A percentile compares a stretch with the other conserved stretches of the same genome.
phyloP scores from a whole-genome alignment of 148 eudicot genomes.

The Cornus kousa region DNA sequence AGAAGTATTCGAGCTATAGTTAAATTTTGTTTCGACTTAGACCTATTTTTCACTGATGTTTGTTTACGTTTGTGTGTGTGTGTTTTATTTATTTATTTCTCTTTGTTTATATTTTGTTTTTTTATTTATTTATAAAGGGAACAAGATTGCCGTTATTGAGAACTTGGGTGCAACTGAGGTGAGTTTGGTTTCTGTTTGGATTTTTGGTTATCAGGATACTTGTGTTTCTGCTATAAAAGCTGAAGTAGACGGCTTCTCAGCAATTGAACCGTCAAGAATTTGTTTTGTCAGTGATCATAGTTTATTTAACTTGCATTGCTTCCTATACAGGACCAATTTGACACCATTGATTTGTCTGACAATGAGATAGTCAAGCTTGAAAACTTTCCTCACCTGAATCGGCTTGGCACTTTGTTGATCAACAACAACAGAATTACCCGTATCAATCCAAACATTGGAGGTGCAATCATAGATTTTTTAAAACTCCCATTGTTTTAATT shows the following conservation, averaged over 20 bases:
- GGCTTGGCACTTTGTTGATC: constrained; percentile 79
- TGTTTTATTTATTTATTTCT: background rate
- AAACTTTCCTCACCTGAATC: constrained; percentile 74
- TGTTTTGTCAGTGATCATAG: background rate
- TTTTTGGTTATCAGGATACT: background rate
- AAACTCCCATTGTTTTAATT: background rate
- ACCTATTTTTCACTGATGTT: background rate
- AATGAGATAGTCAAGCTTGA: constrained; percentile 99
- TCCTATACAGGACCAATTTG: constrained; percentile 86
- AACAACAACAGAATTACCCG: constrained; percentile 96
- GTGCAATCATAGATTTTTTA: constrained; percentile 29
- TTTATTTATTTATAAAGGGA: constrained; percentile 41
- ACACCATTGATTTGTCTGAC: constrained; percentile 88
- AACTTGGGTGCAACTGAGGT: constrained; percentile 95
- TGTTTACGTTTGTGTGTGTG: background rate
- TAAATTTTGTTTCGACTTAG: background rate
- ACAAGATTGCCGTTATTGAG: constrained; percentile 87
- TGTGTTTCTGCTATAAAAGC: background rate
- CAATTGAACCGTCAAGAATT: background rate
- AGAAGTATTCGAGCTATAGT: background rate
- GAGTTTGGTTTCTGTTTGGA: constrained; percentile 2
- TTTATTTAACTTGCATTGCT: background rate
- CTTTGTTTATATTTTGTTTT: background rate
- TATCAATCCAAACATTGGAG: constrained; percentile 88
- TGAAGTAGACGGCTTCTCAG: background rate